Base-by-base conservation (phyloP, 2,329 filamentous ascomycete species). In the Colletotrichum sp. region DNA sequence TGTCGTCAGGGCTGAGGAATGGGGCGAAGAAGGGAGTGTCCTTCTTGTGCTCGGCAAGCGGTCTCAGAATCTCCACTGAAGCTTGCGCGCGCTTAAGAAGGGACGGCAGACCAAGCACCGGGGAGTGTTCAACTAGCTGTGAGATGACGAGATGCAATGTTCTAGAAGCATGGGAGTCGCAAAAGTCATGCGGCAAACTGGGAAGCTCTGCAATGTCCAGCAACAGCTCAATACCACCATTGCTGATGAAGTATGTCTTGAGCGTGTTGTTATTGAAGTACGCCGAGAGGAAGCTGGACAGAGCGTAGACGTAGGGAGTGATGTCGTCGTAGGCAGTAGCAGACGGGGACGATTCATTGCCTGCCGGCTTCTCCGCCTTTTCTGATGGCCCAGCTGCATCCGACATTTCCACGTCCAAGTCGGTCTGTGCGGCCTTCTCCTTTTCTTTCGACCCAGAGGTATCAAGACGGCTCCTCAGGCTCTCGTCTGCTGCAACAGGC, bases 171-270 rank as follows among this genome's bases (percentile, higher is more conserved):
- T 89, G 86, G 7, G 91, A 90, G 55, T 94, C 93, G 52, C 93
- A 90, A 81, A 95, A 93, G 80, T 95, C 91, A 79, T 93, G 92
- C 1, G 95, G 92, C 63, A 99, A 89, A 82, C 95, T 96, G 7
- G 95, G 94, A 34, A 96, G 91, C 70, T 94, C 95, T 55, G 94
- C 94, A 71, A 98, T 92, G 81, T 98, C 95, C 70, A 99, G 88
- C 24, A 99, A 88, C 67, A 94, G 89, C 83, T 98, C 95, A 28
- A 96, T 92, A 8, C 95, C 97, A 73, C 96, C 95, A 66, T 91
- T 90, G 71, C 94, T 92, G 77, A 97, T 92, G 81, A 98, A 96
- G 28, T 91, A 90, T 21, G 89, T 87, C 83, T 94, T 96, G 80
- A 98, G 90, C 39, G 89, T 89, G 72, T 91, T 89, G 81, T 98